phyloP scores from a whole-genome alignment of 495 filamentous ascomycete species.

The Penicillium maclennaniae region DNA sequence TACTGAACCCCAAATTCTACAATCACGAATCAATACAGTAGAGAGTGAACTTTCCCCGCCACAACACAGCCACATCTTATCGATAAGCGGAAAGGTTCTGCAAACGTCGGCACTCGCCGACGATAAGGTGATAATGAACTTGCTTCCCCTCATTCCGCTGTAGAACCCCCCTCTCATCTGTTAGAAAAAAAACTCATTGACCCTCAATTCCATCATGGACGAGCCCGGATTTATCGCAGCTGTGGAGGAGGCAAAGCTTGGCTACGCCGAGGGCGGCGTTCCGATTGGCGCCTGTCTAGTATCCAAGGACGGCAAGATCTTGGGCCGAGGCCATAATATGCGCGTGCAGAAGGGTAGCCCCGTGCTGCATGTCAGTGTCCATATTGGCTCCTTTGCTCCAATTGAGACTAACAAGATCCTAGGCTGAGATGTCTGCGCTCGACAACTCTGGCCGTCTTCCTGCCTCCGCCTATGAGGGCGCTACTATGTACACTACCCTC shows the following conservation, averaged over 20 bases:
- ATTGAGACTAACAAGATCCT: not conserved
- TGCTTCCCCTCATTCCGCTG: not conserved
- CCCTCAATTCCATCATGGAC: slow-evolving; percentile 32
- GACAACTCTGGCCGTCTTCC: slow-evolving; percentile 75
- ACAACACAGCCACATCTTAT: slow-evolving; percentile 18
- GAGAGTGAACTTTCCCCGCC: not conserved
- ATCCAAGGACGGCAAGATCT: slow-evolving; percentile 63
- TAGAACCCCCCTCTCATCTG: not conserved
- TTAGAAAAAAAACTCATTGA: not conserved
- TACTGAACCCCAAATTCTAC: too few relatives aligned
- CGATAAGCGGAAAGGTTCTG: slow-evolving; percentile 6
- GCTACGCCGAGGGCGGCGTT: slow-evolving; percentile 70
- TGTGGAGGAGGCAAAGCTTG: slow-evolving; percentile 70
- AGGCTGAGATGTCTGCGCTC: slow-evolving; percentile 80
- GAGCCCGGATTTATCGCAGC: slow-evolving; percentile 55
- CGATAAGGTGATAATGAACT: not conserved
- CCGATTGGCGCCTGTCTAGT: slow-evolving; percentile 80
- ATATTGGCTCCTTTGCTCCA: not conserved
- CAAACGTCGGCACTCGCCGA: slow-evolving; percentile 17
- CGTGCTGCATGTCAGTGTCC: slow-evolving; percentile 64
- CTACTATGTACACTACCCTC: slow-evolving; percentile 84
- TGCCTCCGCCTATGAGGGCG: slow-evolving; percentile 64
- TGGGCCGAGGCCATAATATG: slow-evolving; percentile 82
- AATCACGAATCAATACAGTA: not conserved
- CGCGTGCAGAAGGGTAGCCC: slow-evolving; percentile 71